phyloP scores from a whole-genome alignment of 179 eudicot species.

The Amaranthus tricolor region DNA sequence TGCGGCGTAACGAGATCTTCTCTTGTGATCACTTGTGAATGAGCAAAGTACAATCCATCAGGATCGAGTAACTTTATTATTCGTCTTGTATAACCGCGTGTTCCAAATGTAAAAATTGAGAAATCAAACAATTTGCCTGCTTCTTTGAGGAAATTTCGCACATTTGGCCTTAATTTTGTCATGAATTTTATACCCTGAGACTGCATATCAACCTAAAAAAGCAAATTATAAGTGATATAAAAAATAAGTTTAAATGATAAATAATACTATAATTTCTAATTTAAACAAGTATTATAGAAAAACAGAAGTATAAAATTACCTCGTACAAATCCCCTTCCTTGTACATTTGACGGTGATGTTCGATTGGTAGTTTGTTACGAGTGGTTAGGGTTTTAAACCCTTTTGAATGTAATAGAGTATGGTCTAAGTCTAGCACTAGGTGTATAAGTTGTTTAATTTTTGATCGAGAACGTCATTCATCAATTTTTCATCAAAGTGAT shows the following conservation, averaged over 20 bases:
- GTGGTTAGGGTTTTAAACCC: not conserved
- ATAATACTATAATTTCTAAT: no score
- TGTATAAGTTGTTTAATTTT: not conserved
- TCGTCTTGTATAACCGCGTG: not conserved
- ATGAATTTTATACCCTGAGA: not conserved
- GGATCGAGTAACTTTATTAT: not conserved
- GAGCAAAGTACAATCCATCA: not conserved
- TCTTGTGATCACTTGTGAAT: not conserved
- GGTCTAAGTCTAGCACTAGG: slow-evolving; percentile 13
- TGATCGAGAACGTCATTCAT: not conserved
- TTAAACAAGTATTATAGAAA: no score
- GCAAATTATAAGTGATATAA: not conserved
- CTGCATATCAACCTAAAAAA: no score
- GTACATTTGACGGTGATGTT: not conserved
- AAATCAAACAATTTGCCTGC: slow-evolving; percentile 11
- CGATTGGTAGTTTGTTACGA: not conserved
- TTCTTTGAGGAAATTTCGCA: not conserved
- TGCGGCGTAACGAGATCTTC: not conserved
- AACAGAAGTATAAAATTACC: not conserved
- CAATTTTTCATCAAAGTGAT: not conserved
- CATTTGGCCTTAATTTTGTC: slow-evolving; percentile 8
- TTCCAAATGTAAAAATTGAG: not conserved
- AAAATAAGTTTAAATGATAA: not conserved
- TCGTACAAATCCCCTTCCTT: not conserved
- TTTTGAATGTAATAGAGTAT: not conserved